A percentile compares a stretch with the other conserved stretches of the same genome.
phyloP scores from a whole-genome alignment of 495 filamentous ascomycete genomes.

The Amorphotheca resinae region DNA sequence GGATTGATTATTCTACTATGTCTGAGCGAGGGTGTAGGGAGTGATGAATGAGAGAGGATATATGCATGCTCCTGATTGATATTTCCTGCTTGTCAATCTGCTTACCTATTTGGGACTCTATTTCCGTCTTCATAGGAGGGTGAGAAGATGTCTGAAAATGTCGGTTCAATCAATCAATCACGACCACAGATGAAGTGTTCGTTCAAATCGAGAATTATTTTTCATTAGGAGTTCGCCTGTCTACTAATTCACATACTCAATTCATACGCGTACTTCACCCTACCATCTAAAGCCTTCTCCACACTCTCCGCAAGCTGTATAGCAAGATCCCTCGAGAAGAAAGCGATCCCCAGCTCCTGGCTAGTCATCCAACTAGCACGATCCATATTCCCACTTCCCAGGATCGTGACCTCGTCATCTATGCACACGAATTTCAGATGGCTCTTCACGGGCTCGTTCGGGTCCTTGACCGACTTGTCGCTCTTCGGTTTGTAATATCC shows the following conservation, averaged over 20 bases:
- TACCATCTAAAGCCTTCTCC: slow-evolving; percentile 29
- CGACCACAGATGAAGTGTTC: too few relatives aligned
- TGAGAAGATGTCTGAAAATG: too few relatives aligned
- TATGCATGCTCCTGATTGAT: too few relatives aligned
- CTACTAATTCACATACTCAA: not conserved
- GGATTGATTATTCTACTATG: too few relatives aligned
- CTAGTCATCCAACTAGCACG: slow-evolving; percentile 65
- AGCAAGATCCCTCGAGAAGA: slow-evolving; percentile 38
- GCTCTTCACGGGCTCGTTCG: slow-evolving; percentile 46
- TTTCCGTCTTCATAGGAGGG: too few relatives aligned
- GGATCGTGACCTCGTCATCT: slow-evolving; percentile 44
- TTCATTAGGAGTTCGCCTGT: too few relatives aligned
- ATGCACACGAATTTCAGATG: slow-evolving; percentile 59
- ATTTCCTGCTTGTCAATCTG: too few relatives aligned
- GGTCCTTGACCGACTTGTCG: slow-evolving; percentile 6
- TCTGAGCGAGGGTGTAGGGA: too few relatives aligned
- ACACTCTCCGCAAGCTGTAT: slow-evolving; percentile 28
- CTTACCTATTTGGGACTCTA: too few relatives aligned
- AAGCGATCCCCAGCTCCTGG: slow-evolving; percentile 61
- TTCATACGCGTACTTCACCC: slow-evolving; percentile 22
- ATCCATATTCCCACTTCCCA: slow-evolving; percentile 69
- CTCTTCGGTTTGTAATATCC: slow-evolving; percentile 29
- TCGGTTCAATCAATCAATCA: too few relatives aligned
- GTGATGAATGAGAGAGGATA: too few relatives aligned
- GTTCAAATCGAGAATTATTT: too few relatives aligned